These are phyloP conservation scores for Ochetophila trinervis DNA, from an alignment of 306 rosid species.

Conservation along the genomic window DNA sequence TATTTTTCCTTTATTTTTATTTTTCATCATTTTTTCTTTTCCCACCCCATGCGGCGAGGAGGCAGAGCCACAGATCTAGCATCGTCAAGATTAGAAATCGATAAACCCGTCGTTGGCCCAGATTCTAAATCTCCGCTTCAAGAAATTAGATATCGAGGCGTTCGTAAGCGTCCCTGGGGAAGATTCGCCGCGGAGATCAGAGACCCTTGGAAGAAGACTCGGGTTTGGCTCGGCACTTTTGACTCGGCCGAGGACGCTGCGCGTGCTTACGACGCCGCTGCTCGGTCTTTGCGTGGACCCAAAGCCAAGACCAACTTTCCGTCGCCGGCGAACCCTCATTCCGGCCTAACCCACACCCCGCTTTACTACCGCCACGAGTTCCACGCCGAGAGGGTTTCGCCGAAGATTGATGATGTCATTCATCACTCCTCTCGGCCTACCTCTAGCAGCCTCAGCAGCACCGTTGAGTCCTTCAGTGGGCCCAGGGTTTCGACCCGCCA, in stretches of 20 bases:
- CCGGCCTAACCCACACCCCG: constrained; percentile 27
- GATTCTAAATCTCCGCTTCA: constrained; percentile 21
- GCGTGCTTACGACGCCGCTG: constrained; percentile 77
- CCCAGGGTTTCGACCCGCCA: constrained; percentile 40
- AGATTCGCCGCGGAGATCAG: constrained; percentile 91
- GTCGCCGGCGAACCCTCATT: constrained; percentile 1
- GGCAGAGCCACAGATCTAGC: constrained; percentile 39
- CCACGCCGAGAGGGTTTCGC: constrained; percentile 30
- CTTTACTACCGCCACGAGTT: constrained; percentile 22
- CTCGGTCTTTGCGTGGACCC: constrained; percentile 65
- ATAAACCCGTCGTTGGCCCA: not conserved
- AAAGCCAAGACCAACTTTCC: constrained; percentile 86
- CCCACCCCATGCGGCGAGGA: constrained; percentile 56
- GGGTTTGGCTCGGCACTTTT: constrained; percentile 91
- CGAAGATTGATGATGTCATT: constrained; percentile 38
- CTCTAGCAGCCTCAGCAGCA: constrained; percentile 81
- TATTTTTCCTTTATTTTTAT: not conserved
- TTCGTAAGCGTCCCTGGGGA: constrained; percentile 91
- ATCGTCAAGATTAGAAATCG: not conserved
- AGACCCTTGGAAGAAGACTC: constrained; percentile 82
- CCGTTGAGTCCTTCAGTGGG: constrained; percentile 86
- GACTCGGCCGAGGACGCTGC: constrained; percentile 86
- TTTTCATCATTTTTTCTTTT: not conserved
- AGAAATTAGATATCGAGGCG: constrained; percentile 73
- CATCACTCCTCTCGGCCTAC: constrained; percentile 64